Conservation (phyloP, 352 stramenopile species). For the Phytophthora pinifolia region DNA sequence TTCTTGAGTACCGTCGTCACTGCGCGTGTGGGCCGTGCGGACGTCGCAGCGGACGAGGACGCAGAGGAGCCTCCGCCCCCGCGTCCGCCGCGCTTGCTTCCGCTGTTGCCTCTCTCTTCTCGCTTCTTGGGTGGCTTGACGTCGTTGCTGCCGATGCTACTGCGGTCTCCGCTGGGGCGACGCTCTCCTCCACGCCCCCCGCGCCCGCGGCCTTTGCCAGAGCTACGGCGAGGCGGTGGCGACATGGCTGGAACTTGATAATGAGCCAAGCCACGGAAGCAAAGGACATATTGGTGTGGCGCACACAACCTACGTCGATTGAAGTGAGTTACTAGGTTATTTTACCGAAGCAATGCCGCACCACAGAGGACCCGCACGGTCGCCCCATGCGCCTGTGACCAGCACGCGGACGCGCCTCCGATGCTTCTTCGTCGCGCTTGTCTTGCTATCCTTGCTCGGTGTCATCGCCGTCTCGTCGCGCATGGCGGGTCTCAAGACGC, state of each 20-base stretch:
- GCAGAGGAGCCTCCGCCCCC: conserved; percentile 4
- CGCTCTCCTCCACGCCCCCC: conserved; percentile 21
- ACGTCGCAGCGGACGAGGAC: conserved; percentile 8
- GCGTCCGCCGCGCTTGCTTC: conserved; percentile 29
- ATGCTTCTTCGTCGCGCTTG: conserved; percentile 26
- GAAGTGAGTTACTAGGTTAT: too few species aligned
- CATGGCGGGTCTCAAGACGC: conserved; percentile 1
- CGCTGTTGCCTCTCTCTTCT: conserved; percentile 29
- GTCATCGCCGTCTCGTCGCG: conserved; percentile 17
- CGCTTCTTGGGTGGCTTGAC: conserved; percentile 24
- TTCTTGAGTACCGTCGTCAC: conserved; percentile 62
- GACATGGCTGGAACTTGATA: conserved; percentile 22
- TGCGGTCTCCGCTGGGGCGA: conserved; percentile 8
- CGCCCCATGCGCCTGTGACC: neutral
- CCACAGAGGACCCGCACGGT: neutral
- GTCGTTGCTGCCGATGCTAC: conserved; percentile 2
- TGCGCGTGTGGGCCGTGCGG: conserved; percentile 37
- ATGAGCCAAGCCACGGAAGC: too few species aligned
- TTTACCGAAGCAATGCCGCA: neutral
- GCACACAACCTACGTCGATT: too few species aligned
- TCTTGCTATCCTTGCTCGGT: conserved; percentile 20
- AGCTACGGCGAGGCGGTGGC: conserved; percentile 27
- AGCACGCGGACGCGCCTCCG: conserved; percentile 10
- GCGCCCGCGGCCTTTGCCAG: conserved; percentile 34
- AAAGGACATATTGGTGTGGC: too few species aligned